Evolutionary conservation across 2,329 filamentous ascomycete species (phyloP), one percentile per base, ranked within the genome.

Genomic region (Cercospora sesami): DNA sequence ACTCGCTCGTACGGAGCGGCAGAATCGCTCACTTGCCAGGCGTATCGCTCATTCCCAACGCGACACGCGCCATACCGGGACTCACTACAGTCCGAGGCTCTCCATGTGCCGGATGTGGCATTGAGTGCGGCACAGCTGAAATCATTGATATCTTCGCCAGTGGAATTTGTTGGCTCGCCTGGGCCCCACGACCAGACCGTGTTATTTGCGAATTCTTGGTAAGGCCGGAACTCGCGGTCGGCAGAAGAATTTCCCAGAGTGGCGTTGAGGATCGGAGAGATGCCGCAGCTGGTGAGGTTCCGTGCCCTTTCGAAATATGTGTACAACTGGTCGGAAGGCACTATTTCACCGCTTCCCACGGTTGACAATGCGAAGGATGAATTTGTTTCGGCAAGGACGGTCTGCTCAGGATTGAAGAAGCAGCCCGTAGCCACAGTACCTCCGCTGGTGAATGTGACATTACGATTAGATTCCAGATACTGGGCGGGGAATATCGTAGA

Each of bases 101-200:
- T 80, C 89, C 88, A 91, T 66, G 81, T 84, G n/a, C 86, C 87
- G 1, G 81, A 79, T 1, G 81, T 79, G 26, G 74, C 69, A 68
- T 85, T 82, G 69, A 88, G 81, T 6, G 85, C 80, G 12, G 87
- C 87, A 75, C 89, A 91, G 63, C 86, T 85, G 53, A 69, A 66
- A 33, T 79, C 73, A 4, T 48, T 60, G 5, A 76, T 70, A 26
- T 64, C 68, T 7, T 73, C 68, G 9, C 74, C 70, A 3, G 81
- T 81, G 39, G 77, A 78, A 67, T 86, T 86, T 33, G 77, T 73
- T 1, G 89, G 89, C 75, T 90, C 82, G 10, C 82, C 81, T 0
- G 81, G 76, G 1, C 83, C 85, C 87, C 88, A 91, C 21, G 86
- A 84, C 87, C 89, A 90, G 9, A 86, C 80, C 0, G 84, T 80